phyloP scores from a whole-genome alignment of 2,329 filamentous ascomycete species.

The Paramyrothecium roridum region DNA sequence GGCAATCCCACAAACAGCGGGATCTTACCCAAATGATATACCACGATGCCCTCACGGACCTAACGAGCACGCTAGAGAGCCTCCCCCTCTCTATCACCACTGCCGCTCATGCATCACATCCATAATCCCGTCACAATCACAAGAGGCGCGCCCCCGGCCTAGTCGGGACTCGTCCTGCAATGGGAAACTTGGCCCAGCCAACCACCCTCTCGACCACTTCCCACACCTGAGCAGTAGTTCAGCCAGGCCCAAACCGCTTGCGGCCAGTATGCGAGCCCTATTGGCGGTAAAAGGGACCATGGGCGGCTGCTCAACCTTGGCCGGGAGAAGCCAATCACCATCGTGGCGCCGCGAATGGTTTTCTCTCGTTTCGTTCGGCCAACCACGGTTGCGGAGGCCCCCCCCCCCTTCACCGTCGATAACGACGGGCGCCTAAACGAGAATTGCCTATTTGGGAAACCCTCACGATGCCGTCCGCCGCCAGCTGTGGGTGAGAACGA shows the following conservation, averaged over 20 bases:
- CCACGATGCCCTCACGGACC: background rate
- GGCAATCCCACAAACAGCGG: background rate
- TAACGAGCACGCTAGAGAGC: background rate
- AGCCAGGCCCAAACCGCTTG: too few species aligned
- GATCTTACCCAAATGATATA: background rate
- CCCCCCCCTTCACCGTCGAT: too few species aligned
- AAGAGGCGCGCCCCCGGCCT: background rate
- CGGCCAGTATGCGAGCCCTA: too few species aligned
- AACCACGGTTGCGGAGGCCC: background rate
- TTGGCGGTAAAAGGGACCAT: too few species aligned
- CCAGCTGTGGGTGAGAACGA: background rate
- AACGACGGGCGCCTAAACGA: background rate
- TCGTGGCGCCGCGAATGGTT: too few species aligned
- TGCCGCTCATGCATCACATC: background rate
- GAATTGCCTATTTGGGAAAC: background rate
- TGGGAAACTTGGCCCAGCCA: too few species aligned
- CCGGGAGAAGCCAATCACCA: too few species aligned
- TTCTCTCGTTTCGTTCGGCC: background rate
- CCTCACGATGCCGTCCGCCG: background rate
- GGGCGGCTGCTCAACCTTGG: too few species aligned
- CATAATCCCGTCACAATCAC: background rate
- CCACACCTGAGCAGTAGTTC: too few species aligned
- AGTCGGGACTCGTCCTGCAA: too few species aligned
- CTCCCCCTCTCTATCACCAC: background rate
- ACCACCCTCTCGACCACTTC: too few species aligned